Conservation (phyloP, 495 filamentous ascomycete species). For the Cercophora newfieldiana region DNA sequence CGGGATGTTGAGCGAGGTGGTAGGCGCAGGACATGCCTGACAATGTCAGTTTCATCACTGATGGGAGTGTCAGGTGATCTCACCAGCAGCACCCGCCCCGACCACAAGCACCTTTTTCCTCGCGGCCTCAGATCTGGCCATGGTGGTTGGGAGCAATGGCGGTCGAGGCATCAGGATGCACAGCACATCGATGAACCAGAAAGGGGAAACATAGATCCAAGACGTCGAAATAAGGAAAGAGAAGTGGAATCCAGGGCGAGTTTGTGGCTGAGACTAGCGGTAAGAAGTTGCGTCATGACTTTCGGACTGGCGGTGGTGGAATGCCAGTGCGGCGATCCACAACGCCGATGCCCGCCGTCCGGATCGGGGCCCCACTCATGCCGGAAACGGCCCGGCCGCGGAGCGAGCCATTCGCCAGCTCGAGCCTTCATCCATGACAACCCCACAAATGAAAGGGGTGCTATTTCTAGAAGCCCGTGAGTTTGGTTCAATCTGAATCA, state of each 20-base stretch:
- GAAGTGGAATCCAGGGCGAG: background rate
- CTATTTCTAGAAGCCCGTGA: no score
- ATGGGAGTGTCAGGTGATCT: background rate
- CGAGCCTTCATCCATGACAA: no score
- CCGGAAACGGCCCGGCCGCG: background rate
- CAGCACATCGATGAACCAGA: no score
- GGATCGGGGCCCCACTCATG: background rate
- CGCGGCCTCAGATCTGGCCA: background rate
- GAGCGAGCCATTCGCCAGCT: background rate
- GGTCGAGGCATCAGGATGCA: background rate
- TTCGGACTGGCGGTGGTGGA: background rate
- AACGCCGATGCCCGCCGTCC: background rate
- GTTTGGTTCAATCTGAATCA: no score
- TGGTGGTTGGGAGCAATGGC: background rate
- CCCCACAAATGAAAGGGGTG: no score
- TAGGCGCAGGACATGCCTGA: conserved; percentile 67
- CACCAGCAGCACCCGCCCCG: conserved; percentile 64
- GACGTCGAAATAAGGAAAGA: background rate
- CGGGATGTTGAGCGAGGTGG: conserved; percentile 70
- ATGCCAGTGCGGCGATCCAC: background rate
- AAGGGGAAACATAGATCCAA: background rate
- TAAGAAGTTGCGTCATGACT: background rate
- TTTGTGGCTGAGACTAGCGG: background rate
- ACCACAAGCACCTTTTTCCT: conserved; percentile 58
- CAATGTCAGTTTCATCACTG: background rate